Evolutionary conservation across 2,329 filamentous ascomycete species (phyloP).

Genomic region (Microsporum ferrugineum): DNA sequence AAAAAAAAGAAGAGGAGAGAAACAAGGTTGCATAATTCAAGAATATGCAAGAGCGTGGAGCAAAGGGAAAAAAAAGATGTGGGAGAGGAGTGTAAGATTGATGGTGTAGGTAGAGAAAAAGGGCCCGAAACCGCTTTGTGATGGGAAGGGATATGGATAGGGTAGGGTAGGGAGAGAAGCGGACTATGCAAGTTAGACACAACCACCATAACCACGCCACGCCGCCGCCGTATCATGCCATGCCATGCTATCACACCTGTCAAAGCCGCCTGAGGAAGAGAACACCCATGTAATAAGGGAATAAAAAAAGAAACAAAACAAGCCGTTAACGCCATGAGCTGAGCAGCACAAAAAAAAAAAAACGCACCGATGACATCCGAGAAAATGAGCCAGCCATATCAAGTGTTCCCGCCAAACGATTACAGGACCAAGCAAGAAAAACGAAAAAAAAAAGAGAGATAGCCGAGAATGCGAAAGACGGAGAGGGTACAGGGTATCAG

Average conservation of each 20-base stretch:
- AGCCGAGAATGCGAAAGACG: constrained; percentile 2
- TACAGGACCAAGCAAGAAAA: not conserved
- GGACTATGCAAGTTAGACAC: not conserved
- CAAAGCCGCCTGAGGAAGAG: not conserved
- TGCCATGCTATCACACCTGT: not conserved
- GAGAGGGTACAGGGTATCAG: constrained; percentile 3
- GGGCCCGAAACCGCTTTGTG: not conserved
- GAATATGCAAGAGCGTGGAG: not conserved
- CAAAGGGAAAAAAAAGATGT: not conserved
- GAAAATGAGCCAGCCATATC: constrained; percentile 1
- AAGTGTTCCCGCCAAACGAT: not conserved
- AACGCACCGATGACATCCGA: not conserved
- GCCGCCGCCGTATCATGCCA: not conserved
- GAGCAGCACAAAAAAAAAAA: not conserved
- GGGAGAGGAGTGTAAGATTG: not conserved
- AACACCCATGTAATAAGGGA: not conserved
- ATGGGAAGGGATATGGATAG: not conserved
- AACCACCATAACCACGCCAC: not conserved
- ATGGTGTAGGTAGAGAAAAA: not conserved
- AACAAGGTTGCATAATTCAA: no score
- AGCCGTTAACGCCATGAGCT: not conserved
- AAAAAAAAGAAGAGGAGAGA: no score
- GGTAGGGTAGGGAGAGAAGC: not conserved
- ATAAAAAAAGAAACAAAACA: not conserved
- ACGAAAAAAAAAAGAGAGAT: not conserved